phyloP scores from a whole-genome alignment of 1,284 basidiomycete genomes.

The Trametes pubescens region DNA sequence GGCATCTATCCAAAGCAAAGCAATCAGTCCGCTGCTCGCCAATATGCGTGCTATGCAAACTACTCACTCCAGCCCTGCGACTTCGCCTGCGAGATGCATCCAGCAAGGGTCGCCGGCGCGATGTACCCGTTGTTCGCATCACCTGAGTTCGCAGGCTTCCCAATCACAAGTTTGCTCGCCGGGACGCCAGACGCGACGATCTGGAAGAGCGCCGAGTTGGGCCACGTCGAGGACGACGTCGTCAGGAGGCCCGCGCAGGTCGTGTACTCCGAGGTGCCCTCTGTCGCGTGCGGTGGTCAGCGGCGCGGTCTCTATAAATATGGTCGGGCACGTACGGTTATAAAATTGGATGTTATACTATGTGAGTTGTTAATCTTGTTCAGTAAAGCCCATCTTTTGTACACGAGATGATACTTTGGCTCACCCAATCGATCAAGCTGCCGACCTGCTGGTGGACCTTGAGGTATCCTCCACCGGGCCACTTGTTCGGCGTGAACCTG shows the following conservation, averaged over 20 bases:
- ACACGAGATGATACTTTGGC: background rate
- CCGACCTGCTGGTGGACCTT: conserved; percentile 65
- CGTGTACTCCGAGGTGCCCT: conserved; percentile 64
- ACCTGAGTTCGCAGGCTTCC: conserved; percentile 62
- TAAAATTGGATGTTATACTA: conserved; percentile 64
- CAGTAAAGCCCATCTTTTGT: background rate
- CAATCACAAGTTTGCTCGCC: conserved; percentile 61
- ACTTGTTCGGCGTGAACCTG: conserved; percentile 60
- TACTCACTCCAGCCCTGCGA: conserved; percentile 62
- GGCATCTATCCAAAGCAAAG: conserved; percentile 45
- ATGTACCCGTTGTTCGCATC: conserved; percentile 71
- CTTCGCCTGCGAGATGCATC: conserved; percentile 63
- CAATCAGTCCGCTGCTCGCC: background rate
- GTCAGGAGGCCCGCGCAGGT: conserved; percentile 63
- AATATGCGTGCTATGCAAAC: no score
- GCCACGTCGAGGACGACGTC: conserved; percentile 59
- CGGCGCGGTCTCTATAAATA: background rate
- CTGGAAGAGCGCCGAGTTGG: conserved; percentile 63
- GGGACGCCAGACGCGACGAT: conserved; percentile 64
- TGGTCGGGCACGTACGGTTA: conserved; percentile 55
- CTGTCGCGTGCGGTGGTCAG: conserved; percentile 39
- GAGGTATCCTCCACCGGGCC: conserved; percentile 68
- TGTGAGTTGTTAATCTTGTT: background rate
- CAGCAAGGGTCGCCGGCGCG: conserved; percentile 56
- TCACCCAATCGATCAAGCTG: conserved; percentile 50